phyloP scores from a whole-genome alignment of 169 alveolate genomes.

The Plasmodium relictum region DNA sequence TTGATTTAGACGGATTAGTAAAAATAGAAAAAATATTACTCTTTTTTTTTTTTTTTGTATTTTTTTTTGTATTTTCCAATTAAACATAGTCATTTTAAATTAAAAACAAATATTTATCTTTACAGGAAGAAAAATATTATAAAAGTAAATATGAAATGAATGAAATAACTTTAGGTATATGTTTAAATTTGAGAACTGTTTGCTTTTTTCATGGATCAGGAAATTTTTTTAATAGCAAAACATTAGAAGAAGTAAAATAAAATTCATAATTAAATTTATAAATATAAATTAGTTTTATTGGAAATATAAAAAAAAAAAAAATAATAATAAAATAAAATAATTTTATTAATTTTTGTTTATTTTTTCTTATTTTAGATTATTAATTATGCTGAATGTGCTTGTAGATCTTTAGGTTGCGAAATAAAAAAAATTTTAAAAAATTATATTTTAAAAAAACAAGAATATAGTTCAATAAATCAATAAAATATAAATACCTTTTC shows the following conservation, averaged over 20 bases:
- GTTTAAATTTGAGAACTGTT: constrained; percentile 52
- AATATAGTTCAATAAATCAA: not conserved
- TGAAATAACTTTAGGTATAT: constrained; percentile 47
- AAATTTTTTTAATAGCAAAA: constrained; percentile 38
- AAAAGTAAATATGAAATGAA: constrained; percentile 56
- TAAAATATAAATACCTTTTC: not conserved
- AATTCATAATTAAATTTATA: not conserved
- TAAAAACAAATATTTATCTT: not conserved
- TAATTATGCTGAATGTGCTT: constrained; percentile 57
- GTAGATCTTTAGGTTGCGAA: constrained; percentile 58
- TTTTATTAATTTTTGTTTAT: not conserved
- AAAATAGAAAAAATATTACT: not conserved
- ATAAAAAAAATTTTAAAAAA: constrained; percentile 59
- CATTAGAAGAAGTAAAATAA: constrained; percentile 40
- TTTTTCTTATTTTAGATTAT: constrained; percentile 22
- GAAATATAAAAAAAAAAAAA: no score
- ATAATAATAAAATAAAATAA: no score
- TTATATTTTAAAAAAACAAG: constrained; percentile 17
- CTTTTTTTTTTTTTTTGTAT: constrained; percentile 1
- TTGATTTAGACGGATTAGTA: constrained; percentile 52
- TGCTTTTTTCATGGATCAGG: constrained; percentile 70
- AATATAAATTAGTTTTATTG: not conserved
- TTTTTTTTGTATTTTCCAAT: not conserved
- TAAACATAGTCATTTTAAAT: not conserved
- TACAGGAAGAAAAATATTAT: constrained; percentile 64